Evolutionary conservation across 495 filamentous ascomycete species (phyloP).

Genomic region (Sphaerosporella brunnea): DNA sequence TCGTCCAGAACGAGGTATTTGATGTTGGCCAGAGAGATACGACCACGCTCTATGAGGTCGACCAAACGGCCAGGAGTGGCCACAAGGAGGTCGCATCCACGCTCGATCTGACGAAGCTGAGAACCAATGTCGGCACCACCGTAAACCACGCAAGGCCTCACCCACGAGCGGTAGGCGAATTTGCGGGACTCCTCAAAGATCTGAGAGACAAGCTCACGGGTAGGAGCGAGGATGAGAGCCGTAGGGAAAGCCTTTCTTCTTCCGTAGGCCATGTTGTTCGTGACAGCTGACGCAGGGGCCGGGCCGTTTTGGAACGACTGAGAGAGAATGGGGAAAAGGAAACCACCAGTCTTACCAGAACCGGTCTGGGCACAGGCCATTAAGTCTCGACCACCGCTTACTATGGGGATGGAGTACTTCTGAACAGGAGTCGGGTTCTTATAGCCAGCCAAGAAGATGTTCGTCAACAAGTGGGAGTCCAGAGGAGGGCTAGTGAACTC

Average conservation of each 20-base stretch:
- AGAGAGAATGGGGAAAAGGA: conserved; percentile 73
- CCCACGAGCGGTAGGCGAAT: conserved; percentile 82
- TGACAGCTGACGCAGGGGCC: conserved; percentile 62
- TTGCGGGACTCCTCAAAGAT: conserved; percentile 87
- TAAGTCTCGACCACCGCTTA: conserved; percentile 54
- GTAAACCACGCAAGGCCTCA: conserved; percentile 81
- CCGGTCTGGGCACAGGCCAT: conserved; percentile 86
- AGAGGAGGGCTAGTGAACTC: conserved; percentile 85
- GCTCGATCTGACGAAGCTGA: conserved; percentile 52
- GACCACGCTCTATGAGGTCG: conserved; percentile 57
- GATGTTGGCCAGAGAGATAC: conserved; percentile 27
- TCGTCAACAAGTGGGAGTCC: conserved; percentile 73
- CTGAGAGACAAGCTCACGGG: conserved; percentile 75
- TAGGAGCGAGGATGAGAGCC: conserved; percentile 69
- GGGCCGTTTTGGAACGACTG: conserved; percentile 68
- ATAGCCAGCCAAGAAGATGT: conserved; percentile 74
- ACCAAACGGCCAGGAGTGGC: conserved; percentile 71
- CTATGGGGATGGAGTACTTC: conserved; percentile 59
- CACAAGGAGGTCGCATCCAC: conserved; percentile 79
- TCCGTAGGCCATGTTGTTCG: conserved; percentile 27
- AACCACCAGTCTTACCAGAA: conserved; percentile 90
- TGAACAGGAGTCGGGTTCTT: conserved; percentile 68
- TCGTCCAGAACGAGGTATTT: conserved; percentile 83
- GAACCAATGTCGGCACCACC: conserved; percentile 53
- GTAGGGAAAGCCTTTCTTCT: conserved; percentile 51